Conservation (phyloP, 306 rosid species). For the Benincasa hispida region DNA sequence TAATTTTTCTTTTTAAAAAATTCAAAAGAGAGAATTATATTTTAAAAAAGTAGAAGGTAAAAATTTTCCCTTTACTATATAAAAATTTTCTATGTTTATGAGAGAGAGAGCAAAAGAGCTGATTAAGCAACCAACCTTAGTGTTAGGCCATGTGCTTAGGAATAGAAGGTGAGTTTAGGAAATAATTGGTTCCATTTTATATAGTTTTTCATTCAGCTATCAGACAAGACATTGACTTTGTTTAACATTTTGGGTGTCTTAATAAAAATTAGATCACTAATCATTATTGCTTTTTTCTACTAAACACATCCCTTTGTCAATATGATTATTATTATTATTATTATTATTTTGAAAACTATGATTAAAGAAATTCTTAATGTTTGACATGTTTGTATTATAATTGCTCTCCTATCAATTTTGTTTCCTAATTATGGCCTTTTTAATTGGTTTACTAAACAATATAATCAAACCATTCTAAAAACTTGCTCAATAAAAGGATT, state of each 20-base stretch:
- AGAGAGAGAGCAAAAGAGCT: not conserved
- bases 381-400: not conserved
- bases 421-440: not conserved
- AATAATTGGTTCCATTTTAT: not conserved
- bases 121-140: not conserved
- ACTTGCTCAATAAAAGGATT: not conserved
- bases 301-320: not conserved
- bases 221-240: not conserved
- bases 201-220: not conserved
- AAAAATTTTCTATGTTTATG: too few relatives aligned
- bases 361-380: not conserved
- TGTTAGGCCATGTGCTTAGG: constrained; percentile 1
- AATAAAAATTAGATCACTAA: not conserved
- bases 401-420: not conserved
- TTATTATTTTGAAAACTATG: too few relatives aligned
- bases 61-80: too few relatives aligned
- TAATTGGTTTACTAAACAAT: not conserved
- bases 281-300: not conserved
- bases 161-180: not conserved
- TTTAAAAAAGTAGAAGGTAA: too few relatives aligned
- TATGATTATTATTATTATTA: too few relatives aligned
- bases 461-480: not conserved
- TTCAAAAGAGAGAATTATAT: too few relatives aligned
- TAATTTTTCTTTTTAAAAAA: too few relatives aligned
- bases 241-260: not conserved